Evolutionary conservation across 164 flowering plant species (phyloP).

Genomic region (Magnolia sinica): DNA sequence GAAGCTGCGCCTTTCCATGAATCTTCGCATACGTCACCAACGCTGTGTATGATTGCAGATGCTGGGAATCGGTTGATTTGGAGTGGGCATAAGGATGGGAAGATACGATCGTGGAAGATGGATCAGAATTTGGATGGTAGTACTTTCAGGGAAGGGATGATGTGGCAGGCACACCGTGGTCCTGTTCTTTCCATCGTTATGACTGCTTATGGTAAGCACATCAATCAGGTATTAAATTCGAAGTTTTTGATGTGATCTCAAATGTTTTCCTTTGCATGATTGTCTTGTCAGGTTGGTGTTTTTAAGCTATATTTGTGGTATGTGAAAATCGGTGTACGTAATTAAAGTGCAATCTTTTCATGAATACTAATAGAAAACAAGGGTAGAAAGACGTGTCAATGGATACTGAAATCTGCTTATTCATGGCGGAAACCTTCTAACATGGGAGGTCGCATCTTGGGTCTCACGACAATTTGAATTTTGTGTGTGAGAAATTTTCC

Average conservation of each 20-base stretch:
- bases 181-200: slow-evolving; percentile 74
- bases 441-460: not conserved
- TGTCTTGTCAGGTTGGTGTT: not conserved
- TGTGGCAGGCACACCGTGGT: slow-evolving; percentile 83
- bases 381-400: not conserved
- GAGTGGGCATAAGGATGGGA: slow-evolving; percentile 98
- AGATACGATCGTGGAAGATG: slow-evolving; percentile 87
- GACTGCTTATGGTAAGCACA: slow-evolving; percentile 63
- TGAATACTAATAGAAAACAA: too few relatives aligned
- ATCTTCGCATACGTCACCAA: slow-evolving; percentile 52
- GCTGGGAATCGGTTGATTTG: slow-evolving; percentile 62
- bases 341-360: too few relatives aligned
- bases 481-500: too few relatives aligned
- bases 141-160: slow-evolving; percentile 62
- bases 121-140: slow-evolving; percentile 40
- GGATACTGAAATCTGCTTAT: not conserved
- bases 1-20: slow-evolving; percentile 79
- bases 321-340: not conserved
- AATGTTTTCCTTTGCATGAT: not conserved
- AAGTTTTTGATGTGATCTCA: not conserved
- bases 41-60: slow-evolving; percentile 62
- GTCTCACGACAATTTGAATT: not conserved
- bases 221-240: too few relatives aligned
- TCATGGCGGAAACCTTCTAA: not conserved
- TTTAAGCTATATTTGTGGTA: not conserved